Evolutionary conservation across 495 filamentous ascomycete species (phyloP), one percentile per base, ranked within the genome.

Genomic region (Aspergillus haitiensis): DNA sequence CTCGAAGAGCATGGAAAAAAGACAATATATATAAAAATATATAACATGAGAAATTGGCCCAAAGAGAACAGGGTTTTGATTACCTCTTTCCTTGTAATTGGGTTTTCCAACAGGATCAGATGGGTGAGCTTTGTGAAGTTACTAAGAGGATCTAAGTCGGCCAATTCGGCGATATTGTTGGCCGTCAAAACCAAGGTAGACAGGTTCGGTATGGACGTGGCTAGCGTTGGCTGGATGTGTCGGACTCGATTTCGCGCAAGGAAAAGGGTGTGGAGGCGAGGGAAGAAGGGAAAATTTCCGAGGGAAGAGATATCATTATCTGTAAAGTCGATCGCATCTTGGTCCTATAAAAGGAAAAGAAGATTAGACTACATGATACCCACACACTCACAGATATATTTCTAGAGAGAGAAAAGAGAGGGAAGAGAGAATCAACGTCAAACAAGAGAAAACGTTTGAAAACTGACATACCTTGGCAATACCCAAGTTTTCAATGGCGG

Each of bases 401-500:
- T 27, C 7, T 35, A 57, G 8, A 52, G 47, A 50, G 39, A 52
- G 32, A 59, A 37, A 13, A 37, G 52, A 31, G 39, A 18, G 40
- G 60, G 13, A 45, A 64, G 54, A 64, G 52, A 11, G 52, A 37
- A 36, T 39, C 21, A 27, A 27, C 21, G 21, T 27, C 21, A 27
- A 27, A 27, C 21, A 27, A 27, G 21, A 27, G 21, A 27, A 27
- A 3, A 27, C 3, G 21, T 27, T 27, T 27, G 21, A 27, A 27
- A 27, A 27, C 21, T 27, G 13, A 84, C 86, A 53, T 74, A 96
- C 93, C 63, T 91, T 92, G 56, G 94, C 93, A 72, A 93, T 88
- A 82, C 94, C 95, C 75, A 99, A 73, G 72, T 99, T 99, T 84
- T 99, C 95, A 79, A 98, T 97, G 21, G 88, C 83, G 67, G 94